Percentiles rank a stretch among this genome's conserved stretches.
Conservation (phyloP, 768 basidiomycete genomes). For the Podaxis sp. region DNA sequence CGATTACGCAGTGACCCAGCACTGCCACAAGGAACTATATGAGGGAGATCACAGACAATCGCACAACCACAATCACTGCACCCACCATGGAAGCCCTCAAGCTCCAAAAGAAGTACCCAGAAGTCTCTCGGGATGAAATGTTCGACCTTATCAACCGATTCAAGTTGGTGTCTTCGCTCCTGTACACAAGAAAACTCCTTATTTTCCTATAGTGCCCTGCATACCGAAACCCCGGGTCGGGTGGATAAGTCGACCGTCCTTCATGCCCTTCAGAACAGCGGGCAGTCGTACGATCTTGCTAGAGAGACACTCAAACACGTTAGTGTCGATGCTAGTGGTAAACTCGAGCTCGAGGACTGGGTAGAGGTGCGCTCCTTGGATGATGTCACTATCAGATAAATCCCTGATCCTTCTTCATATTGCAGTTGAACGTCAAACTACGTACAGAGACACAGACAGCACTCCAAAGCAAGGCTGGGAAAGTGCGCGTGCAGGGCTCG, state of each 20-base stretch:
- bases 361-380: conserved; percentile 68
- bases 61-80: conserved; percentile 2
- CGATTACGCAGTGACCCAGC: conserved; percentile 6
- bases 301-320: conserved; percentile 91
- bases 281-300: conserved; percentile 88
- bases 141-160: conserved; percentile 91
- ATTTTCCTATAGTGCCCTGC: conserved; percentile 48
- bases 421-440: conserved; percentile 79
- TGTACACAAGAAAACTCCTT: conserved; percentile 5
- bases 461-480: conserved; percentile 69
- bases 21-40: conserved; percentile 13
- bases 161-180: conserved; percentile 61
- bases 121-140: conserved; percentile 91
- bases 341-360: conserved; percentile 97
- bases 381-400: conserved; percentile 19
- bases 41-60: conserved; percentile 12
- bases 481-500: conserved; percentile 91
- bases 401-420: conserved; percentile 6
- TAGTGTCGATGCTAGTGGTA: conserved; percentile 90
- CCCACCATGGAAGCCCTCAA: conserved; percentile 73
- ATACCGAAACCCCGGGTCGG: conserved; percentile 77
- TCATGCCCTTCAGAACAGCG: conserved; percentile 70
- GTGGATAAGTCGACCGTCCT: conserved; percentile 81
- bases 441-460: conserved; percentile 43
- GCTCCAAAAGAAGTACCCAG: conserved; percentile 89